Evolutionary conservation across 306 rosid genomes (phyloP).

Genomic region (Prunus fruticosa): DNA sequence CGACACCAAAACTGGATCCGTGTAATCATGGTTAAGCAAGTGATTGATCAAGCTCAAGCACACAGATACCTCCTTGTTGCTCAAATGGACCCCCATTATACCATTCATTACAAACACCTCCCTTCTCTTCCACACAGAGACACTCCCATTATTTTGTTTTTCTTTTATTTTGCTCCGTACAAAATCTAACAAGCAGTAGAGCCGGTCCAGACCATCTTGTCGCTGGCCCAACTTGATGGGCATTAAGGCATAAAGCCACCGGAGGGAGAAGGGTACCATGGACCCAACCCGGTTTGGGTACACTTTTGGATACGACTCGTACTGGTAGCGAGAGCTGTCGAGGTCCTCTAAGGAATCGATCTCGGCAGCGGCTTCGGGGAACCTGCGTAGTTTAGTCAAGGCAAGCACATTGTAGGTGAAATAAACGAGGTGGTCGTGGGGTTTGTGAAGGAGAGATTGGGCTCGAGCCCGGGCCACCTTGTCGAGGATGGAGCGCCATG

Average conservation of each 20-base stretch:
- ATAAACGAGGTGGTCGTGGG: conserved; percentile 82
- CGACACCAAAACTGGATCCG: conserved; percentile 57
- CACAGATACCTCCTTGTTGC: conserved; percentile 58
- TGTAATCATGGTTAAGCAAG: conserved; percentile 37
- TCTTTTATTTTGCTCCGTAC: conserved; percentile 44
- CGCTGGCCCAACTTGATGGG: conserved; percentile 73
- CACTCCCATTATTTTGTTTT: conserved; percentile 24
- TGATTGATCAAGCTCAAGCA: conserved; percentile 56
- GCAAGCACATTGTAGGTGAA: conserved; percentile 82
- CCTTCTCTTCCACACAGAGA: conserved; percentile 59
- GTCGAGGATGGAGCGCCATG: conserved; percentile 86
- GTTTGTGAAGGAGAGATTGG: conserved; percentile 68
- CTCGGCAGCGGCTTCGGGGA: conserved; percentile 70
- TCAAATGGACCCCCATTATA: conserved; percentile 70
- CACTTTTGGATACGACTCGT: conserved; percentile 63
- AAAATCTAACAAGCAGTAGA: conserved; percentile 64
- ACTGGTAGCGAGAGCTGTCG: conserved; percentile 52
- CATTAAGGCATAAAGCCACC: conserved; percentile 71
- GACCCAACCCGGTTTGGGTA: conserved; percentile 75
- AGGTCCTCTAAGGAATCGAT: conserved; percentile 82
- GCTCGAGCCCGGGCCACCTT: conserved; percentile 84
- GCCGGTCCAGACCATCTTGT: conserved; percentile 73
- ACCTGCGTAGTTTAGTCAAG: conserved; percentile 78
- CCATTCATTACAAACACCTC: conserved; percentile 65
- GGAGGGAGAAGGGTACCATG: conserved; percentile 86